phyloP scores from a whole-genome alignment of 2,329 filamentous ascomycete species.

The Fusarium anguioides region DNA sequence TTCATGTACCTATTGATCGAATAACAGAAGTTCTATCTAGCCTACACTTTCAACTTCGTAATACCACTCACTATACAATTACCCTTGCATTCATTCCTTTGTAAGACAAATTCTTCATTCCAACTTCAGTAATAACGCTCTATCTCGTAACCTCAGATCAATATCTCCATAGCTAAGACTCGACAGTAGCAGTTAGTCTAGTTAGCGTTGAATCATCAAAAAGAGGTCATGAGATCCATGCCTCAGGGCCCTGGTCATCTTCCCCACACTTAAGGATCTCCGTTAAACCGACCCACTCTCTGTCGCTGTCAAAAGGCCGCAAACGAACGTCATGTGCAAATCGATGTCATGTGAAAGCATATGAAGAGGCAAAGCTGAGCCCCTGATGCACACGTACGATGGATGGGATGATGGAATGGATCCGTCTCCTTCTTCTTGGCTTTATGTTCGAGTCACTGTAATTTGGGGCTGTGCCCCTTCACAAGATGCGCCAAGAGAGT shows the following conservation, averaged over 20 bases:
- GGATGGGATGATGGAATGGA: neutral
- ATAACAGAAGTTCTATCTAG: neutral
- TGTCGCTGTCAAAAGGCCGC: neutral
- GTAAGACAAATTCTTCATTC: slow-evolving; percentile 4
- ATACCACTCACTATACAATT: neutral
- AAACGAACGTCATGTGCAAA: slow-evolving; percentile 39
- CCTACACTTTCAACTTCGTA: neutral
- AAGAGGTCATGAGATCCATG: slow-evolving; percentile 26
- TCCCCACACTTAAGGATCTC: slow-evolving; percentile 26
- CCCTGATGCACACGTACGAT: slow-evolving; percentile 21
- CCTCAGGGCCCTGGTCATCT: slow-evolving; percentile 8
- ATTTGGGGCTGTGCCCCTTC: slow-evolving; percentile 20
- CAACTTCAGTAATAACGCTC: neutral
- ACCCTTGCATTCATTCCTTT: neutral
- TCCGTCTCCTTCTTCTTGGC: slow-evolving; percentile 10
- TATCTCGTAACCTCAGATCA: slow-evolving; percentile 22
- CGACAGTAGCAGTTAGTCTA: neutral
- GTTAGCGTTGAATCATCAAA: slow-evolving; percentile 2
- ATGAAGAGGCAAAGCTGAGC: slow-evolving; percentile 27
- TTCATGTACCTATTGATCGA: neutral
- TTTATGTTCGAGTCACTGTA: slow-evolving; percentile 2
- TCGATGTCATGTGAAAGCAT: slow-evolving; percentile 41
- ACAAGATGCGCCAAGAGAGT: slow-evolving; percentile 21
- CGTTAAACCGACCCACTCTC: slow-evolving; percentile 28
- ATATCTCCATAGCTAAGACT: slow-evolving; percentile 12